Percentiles rank a stretch among this genome's conserved stretches.
Evolutionary conservation across 2,329 filamentous ascomycete genomes (phyloP).

Genomic region (Claviceps arundinis): DNA sequence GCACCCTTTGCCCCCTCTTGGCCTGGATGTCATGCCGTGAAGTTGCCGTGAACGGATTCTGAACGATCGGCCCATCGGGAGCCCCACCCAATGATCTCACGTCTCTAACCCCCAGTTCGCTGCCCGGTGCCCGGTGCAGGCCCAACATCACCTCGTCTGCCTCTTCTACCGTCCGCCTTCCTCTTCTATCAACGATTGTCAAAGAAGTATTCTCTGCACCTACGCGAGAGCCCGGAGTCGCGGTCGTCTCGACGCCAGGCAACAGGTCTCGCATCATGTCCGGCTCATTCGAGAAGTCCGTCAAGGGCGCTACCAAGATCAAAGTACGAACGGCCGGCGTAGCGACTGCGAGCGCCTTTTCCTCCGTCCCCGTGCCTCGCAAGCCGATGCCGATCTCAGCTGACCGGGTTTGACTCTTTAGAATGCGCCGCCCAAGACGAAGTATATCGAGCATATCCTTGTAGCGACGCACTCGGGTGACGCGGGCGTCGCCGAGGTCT

Average conservation of each 20-base stretch:
- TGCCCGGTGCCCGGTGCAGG: not conserved
- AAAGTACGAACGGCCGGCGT: slow-evolving; percentile 47
- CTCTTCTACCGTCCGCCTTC: not conserved
- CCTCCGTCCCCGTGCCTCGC: not conserved
- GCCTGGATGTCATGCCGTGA: not conserved
- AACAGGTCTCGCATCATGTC: slow-evolving; percentile 41
- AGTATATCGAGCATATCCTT: slow-evolving; percentile 97
- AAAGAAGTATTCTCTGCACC: not conserved
- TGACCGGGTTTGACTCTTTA: slow-evolving; percentile 20
- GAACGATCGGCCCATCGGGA: not conserved
- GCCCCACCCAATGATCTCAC: slow-evolving; percentile 1
- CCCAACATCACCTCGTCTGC: slow-evolving; percentile 1
- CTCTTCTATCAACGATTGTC: slow-evolving; percentile 2
- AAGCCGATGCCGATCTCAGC: not conserved
- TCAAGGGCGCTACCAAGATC: slow-evolving; percentile 96
- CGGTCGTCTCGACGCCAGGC: not conserved
- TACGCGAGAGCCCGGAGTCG: not conserved
- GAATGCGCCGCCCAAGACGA: slow-evolving; percentile 94
- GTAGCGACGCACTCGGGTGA: slow-evolving; percentile 91
- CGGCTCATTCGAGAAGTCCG: slow-evolving; percentile 94
- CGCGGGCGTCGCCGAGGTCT: slow-evolving; percentile 88
- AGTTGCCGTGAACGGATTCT: not conserved
- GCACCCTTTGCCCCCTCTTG: not conserved
- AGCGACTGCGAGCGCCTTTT: not conserved
- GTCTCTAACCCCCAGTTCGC: not conserved